These are phyloP conservation scores for Prosopis cineraria DNA, from an alignment of 306 rosid genomes.

Conservation along the genomic window DNA sequence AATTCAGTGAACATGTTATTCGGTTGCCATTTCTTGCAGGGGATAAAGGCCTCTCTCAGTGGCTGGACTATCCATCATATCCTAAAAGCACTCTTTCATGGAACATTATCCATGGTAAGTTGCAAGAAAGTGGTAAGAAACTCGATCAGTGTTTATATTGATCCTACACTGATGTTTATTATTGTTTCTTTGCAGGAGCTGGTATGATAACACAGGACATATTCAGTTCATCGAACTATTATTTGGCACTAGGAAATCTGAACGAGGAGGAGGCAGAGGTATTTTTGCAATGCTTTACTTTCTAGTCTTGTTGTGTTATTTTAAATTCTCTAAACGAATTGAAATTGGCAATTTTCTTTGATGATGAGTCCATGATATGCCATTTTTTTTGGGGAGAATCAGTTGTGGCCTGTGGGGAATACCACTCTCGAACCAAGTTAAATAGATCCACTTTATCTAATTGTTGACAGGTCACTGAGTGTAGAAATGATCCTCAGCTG, in stretches of 20 bases:
- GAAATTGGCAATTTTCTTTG: conserved; percentile 10
- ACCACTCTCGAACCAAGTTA: conserved; percentile 1
- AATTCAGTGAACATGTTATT: conserved; percentile 34
- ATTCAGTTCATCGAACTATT: conserved; percentile 54
- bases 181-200: conserved; percentile 54
- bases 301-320: conserved; percentile 18
- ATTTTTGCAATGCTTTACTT: conserved; percentile 32
- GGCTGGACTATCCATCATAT: conserved; percentile 73
- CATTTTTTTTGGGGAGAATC: background rate
- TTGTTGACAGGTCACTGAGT: background rate
- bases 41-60: conserved; percentile 52
- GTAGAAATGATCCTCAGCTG: background rate
- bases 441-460: background rate
- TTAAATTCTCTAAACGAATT: conserved; percentile 8
- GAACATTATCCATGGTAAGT: conserved; percentile 69
- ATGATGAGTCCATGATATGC: conserved; percentile 4
- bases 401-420: background rate
- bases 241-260: conserved; percentile 75
- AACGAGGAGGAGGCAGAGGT: conserved; percentile 68
- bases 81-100: conserved; percentile 78
- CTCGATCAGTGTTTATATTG: background rate
- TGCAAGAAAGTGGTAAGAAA: background rate
- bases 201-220: conserved; percentile 69
- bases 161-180: conserved; percentile 38
- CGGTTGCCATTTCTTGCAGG: conserved; percentile 56